Evolutionary conservation across 2,329 filamentous ascomycete genomes (phyloP), one percentile per base, ranked within the genome.

Genomic region (Alternaria sp.): DNA sequence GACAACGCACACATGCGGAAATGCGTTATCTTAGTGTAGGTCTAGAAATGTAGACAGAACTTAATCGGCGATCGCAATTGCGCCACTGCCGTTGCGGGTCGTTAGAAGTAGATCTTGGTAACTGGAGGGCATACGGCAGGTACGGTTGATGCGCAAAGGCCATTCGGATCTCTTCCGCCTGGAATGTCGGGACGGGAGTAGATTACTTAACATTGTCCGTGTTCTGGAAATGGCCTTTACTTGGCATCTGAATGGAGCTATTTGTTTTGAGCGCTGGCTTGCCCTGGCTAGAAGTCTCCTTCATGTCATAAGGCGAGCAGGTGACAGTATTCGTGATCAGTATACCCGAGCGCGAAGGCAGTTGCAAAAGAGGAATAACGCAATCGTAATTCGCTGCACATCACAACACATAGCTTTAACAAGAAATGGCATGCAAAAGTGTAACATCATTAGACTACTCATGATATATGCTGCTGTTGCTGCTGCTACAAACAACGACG

Each of bases 1-100:
- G 32, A 38, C 46, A n/a, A 25, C 46, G 18, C 46, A 50, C 32
- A 38, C 14, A 22, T n/a, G 34, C 46, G 7, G 10, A 25, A 36
- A 38, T 50, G 46, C 14, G 46, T 25, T 50, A 18, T 50, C 46
- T 38, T 50, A 50, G 46, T 50, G 30, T 50, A 38, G 32, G 32
- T 22, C 32, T 50, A 27, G 46, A 36, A n/a, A 50, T 25, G 20
- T 27, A 27, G 46, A 32, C 20, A 38, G 20, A 50, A 50, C 32
- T 25, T 22, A 50, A 50, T 50, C 46, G 46, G 46, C 32, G 46
- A 50, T 50, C 14, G 46, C 32, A 50, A 22, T 50, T 50, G 46
- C 32, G 46, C 46, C 46, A 50, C 46, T 36, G 10, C 46, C 46
- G 32, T 16, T 36, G 46, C 46, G 32, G 46, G 46, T 50, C 20